These are phyloP conservation scores for Phaeophleospora eucalypticola DNA, from an alignment of 2,329 filamentous ascomycete genomes.

Conservation along the genomic window DNA sequence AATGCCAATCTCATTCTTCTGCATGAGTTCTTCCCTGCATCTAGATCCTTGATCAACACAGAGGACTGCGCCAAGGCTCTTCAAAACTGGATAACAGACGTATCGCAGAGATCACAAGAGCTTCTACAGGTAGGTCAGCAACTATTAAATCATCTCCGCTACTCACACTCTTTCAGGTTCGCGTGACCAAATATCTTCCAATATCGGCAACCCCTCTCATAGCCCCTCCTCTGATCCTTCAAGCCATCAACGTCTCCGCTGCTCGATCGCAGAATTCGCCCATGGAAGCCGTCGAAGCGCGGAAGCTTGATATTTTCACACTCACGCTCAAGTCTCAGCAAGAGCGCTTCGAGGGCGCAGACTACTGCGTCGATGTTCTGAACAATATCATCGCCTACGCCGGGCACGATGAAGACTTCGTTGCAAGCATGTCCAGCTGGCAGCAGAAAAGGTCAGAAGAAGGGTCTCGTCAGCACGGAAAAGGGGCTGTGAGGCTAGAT, in stretches of 20 bases:
- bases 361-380: constrained; percentile 7
- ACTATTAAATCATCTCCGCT: background rate
- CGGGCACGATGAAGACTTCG: constrained; percentile 4
- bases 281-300: constrained; percentile 6
- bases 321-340: constrained; percentile 3
- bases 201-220: constrained; percentile 9
- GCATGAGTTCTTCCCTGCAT: constrained; percentile 1
- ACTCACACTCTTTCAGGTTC: background rate
- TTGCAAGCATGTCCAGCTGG: constrained; percentile 2
- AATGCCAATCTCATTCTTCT: constrained; percentile 6
- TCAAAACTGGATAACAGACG: constrained; percentile 3
- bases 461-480: background rate
- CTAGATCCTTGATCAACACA: constrained; percentile 3
- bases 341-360: constrained; percentile 8
- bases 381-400: constrained; percentile 9
- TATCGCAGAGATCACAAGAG: constrained; percentile 6
- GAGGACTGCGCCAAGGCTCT: constrained; percentile 2
- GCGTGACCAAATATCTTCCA: constrained; percentile 8
- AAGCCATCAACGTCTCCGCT: constrained; percentile 12
- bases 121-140: constrained; percentile 7
- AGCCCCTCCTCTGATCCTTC: constrained; percentile 6
- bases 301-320: constrained; percentile 10
- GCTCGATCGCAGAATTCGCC: constrained; percentile 1
- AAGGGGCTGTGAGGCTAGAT: constrained; percentile 8
- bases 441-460: background rate